A percentile compares a stretch with the other conserved stretches of the same genome.
Evolutionary conservation across 208 protist species (phyloP).

Genomic region (Trypanosoma cruzi): DNA sequence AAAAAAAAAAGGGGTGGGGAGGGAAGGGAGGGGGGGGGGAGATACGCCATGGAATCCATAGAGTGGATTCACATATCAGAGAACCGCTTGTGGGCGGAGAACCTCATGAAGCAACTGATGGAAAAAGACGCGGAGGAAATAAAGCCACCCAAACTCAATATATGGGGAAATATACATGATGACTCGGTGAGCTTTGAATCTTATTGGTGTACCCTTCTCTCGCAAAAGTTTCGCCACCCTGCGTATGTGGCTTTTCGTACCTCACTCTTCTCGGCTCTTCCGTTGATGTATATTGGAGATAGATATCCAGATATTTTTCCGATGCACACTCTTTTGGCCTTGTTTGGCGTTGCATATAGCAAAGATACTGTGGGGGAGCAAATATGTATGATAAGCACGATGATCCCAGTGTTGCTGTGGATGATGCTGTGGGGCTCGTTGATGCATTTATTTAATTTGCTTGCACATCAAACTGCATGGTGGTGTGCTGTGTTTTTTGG

Average conservation of each 20-base stretch:
- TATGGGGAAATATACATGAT: slow-evolving; percentile 8
- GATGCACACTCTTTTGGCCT: slow-evolving; percentile 32
- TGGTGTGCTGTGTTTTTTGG: slow-evolving; percentile 65
- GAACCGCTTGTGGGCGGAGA: neutral
- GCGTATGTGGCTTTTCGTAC: slow-evolving; percentile 53
- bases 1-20: too few species aligned
- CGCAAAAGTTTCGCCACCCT: slow-evolving; percentile 12
- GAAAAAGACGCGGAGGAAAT: neutral
- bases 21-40: neutral
- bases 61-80: neutral
- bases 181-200: slow-evolving; percentile 16
- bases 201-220: slow-evolving; percentile 9
- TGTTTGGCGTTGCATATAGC: slow-evolving; percentile 47
- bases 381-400: slow-evolving; percentile 27
- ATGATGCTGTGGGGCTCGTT: slow-evolving; percentile 43
- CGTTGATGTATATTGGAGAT: slow-evolving; percentile 36
- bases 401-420: slow-evolving; percentile 32
- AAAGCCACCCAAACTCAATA: neutral
- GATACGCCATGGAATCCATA: neutral
- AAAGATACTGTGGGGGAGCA: slow-evolving; percentile 58
- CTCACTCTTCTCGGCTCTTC: slow-evolving; percentile 47
- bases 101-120: neutral
- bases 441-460: slow-evolving; percentile 43
- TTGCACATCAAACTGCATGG: slow-evolving; percentile 44
- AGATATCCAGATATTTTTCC: slow-evolving; percentile 35